Conservation (phyloP, 2,329 filamentous ascomycete species). For the Kalmusia sp. region DNA sequence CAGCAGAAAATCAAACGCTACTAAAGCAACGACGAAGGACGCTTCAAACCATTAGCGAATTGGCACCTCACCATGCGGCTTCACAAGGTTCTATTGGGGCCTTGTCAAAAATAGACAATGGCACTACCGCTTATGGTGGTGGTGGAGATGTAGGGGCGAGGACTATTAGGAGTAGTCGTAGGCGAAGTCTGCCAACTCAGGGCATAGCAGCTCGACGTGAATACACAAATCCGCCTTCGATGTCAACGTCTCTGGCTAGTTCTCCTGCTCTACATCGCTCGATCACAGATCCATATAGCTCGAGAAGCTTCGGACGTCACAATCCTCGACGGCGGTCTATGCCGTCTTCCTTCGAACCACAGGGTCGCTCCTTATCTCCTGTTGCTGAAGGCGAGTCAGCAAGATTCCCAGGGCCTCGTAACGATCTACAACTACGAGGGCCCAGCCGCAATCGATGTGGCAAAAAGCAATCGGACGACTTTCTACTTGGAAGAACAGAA, state of each 20-base stretch:
- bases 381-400: conserved; percentile 9
- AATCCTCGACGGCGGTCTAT: conserved; percentile 3
- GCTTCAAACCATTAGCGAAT: conserved; percentile 38
- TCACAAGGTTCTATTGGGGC: conserved; percentile 16
- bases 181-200: conserved; percentile 26
- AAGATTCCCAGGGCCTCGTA: neutral
- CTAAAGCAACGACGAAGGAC: conserved; percentile 32
- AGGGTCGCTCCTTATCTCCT: conserved; percentile 6
- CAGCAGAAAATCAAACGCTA: conserved; percentile 1
- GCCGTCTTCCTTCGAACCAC: conserved; percentile 4
- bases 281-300: neutral
- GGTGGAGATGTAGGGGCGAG: neutral
- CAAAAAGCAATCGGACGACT: neutral
- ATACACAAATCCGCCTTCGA: conserved; percentile 2
- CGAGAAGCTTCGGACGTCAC: neutral
- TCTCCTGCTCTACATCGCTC: conserved; percentile 10
- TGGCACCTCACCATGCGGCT: conserved; percentile 22
- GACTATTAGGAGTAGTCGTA: conserved; percentile 15
- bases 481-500: neutral
- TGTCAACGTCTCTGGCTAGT: conserved; percentile 10
- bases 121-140: conserved; percentile 6
- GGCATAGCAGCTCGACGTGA: conserved; percentile 3
- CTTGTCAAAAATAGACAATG: conserved; percentile 12
- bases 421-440: neutral
- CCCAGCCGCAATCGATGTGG: neutral